Evolutionary conservation across 495 filamentous ascomycete species (phyloP).

Genomic region (Pseudomonodictys pantanalensis): DNA sequence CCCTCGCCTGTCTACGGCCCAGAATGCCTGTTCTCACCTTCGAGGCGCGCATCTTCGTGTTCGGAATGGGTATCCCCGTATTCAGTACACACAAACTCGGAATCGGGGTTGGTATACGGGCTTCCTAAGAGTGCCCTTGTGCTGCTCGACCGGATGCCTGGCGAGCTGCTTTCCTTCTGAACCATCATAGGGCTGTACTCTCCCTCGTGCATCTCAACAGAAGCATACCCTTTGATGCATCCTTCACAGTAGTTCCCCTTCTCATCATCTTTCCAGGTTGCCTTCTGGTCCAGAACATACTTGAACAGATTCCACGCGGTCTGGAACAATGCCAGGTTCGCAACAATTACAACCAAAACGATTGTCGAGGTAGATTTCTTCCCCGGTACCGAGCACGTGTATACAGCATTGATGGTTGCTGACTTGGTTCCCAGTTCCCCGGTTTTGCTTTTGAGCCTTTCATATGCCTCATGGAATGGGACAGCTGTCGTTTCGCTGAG

Average conservation of each 20-base stretch:
- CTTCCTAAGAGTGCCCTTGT: background rate
- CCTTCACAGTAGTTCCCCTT: conserved; percentile 15
- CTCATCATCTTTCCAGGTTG: conserved; percentile 1
- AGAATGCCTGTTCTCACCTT: background rate
- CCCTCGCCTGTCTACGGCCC: background rate
- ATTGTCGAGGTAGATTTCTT: background rate
- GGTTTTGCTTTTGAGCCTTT: conserved; percentile 6
- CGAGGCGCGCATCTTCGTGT: background rate
- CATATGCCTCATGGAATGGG: background rate
- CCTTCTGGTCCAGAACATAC: conserved; percentile 4
- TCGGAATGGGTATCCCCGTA: background rate
- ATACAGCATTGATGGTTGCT: conserved; percentile 18
- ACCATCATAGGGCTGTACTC: background rate
- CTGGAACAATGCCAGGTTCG: conserved; percentile 16
- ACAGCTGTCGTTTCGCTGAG: background rate
- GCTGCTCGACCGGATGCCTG: background rate
- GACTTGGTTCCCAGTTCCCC: conserved; percentile 4
- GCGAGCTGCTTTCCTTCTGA: background rate
- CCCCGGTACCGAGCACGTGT: conserved; percentile 18
- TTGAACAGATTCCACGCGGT: conserved; percentile 22
- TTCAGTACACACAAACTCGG: background rate
- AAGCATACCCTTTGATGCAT: conserved; percentile 1
- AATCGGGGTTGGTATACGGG: background rate
- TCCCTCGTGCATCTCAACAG: background rate
- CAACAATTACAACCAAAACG: conserved; percentile 7